phyloP scores from a whole-genome alignment of 1,139 yeast species.

The Pichia sp. region DNA sequence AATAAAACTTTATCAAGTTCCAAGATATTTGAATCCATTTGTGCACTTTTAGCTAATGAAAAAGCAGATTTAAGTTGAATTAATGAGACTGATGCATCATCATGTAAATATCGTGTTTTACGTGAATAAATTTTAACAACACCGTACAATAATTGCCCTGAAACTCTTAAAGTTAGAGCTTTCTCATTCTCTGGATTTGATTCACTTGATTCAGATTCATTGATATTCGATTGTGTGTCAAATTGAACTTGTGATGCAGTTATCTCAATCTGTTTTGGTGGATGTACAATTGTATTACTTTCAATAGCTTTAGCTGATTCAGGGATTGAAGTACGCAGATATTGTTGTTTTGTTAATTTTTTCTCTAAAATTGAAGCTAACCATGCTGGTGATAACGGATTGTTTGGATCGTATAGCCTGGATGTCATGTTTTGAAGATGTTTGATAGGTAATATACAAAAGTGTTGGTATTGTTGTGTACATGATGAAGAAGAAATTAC shows the following conservation, averaged over 20 bases:
- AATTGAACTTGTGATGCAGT: slow-evolving; percentile 9
- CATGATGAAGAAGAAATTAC: too few relatives aligned
- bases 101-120: slow-evolving; percentile 75
- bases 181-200: too few relatives aligned
- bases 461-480: too few relatives aligned
- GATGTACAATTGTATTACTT: not conserved
- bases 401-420: slow-evolving; percentile 35
- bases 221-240: too few relatives aligned
- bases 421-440: not conserved
- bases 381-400: slow-evolving; percentile 90
- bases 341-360: slow-evolving; percentile 69
- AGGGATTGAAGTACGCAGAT: slow-evolving; percentile 63
- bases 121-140: slow-evolving; percentile 83
- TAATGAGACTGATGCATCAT: slow-evolving; percentile 78
- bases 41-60: slow-evolving; percentile 34
- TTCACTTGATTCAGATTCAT: not conserved
- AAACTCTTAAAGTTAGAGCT: slow-evolving; percentile 69
- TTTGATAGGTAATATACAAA: too few relatives aligned
- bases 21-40: slow-evolving; percentile 30
- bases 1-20: slow-evolving; percentile 49
- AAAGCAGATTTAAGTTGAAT: slow-evolving; percentile 71
- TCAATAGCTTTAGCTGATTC: slow-evolving; percentile 54
- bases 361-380: slow-evolving; percentile 85
- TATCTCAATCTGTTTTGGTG: not conserved
- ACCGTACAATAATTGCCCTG: slow-evolving; percentile 85